These are phyloP conservation scores for Xylaria sp. DNA, from an alignment of 2,329 filamentous ascomycete species.

Conservation along the genomic window DNA sequence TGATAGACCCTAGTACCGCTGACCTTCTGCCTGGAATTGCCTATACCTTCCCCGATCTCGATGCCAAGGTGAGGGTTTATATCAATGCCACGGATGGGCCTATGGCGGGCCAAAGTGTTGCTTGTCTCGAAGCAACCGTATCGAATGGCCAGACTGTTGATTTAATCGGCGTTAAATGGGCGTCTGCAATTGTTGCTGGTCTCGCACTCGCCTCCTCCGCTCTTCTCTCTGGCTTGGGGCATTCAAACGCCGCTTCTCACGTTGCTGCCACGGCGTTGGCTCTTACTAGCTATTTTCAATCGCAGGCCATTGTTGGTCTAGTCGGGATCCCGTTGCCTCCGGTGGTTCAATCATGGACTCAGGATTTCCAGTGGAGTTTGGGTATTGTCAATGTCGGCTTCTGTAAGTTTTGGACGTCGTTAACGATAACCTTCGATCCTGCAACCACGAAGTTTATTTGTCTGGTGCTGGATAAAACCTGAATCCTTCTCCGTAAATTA, in stretches of 20 bases:
- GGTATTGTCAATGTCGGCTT: constrained; percentile 91
- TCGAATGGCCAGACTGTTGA: constrained; percentile 95
- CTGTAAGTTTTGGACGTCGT: constrained; percentile 42
- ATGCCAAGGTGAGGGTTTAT: constrained; percentile 83
- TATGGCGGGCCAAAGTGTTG: constrained; percentile 68
- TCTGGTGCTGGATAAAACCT: background rate
- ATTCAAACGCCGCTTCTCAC: constrained; percentile 93
- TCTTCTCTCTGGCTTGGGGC: constrained; percentile 87
- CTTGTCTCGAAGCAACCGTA: constrained; percentile 87
- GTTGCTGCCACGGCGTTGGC: constrained; percentile 93
- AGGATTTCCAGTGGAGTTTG: constrained; percentile 99
- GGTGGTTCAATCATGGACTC: constrained; percentile 91
- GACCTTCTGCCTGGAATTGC: constrained; percentile 81
- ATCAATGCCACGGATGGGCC: constrained; percentile 75
- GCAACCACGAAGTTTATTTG: background rate
- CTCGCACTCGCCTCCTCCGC: constrained; percentile 86
- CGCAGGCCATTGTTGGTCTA: constrained; percentile 90
- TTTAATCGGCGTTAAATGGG: constrained; percentile 88
- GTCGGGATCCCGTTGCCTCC: constrained; percentile 84
- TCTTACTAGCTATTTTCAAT: constrained; percentile 95
- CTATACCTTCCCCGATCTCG: constrained; percentile 90
- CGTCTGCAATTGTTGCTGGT: constrained; percentile 86
- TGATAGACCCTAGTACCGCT: constrained; percentile 65
- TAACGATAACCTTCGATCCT: background rate
- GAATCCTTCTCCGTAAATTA: background rate